Evolutionary conservation across 257 asterid genomes (phyloP).

Genomic region (Capsicum chinense): DNA sequence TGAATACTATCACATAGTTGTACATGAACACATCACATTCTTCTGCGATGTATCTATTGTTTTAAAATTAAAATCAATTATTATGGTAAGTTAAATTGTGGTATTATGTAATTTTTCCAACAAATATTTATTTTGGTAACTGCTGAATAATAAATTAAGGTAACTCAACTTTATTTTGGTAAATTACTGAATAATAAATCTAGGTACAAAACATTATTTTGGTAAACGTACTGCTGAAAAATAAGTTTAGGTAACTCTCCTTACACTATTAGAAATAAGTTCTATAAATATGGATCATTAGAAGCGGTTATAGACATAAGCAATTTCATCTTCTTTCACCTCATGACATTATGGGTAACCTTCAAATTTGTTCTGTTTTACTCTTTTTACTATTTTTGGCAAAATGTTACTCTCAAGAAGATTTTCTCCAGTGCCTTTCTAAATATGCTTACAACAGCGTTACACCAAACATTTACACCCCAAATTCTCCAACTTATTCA

Average conservation of each 20-base stretch:
- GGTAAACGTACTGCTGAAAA: not conserved
- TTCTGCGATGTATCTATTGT: too few relatives aligned
- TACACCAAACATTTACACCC: not conserved
- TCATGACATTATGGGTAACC: not conserved
- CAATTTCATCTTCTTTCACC: not conserved
- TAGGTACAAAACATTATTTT: too few relatives aligned
- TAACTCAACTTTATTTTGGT: too few relatives aligned
- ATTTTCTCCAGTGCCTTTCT: not conserved
- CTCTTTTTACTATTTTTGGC: not conserved
- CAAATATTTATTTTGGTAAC: too few relatives aligned
- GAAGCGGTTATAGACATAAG: not conserved
- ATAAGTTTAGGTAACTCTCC: not conserved
- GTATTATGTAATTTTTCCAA: too few relatives aligned
- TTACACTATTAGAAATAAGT: not conserved
- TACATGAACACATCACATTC: too few relatives aligned
- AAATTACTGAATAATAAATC: too few relatives aligned
- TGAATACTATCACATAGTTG: too few relatives aligned
- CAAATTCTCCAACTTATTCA: not conserved
- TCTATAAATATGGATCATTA: slow-evolving; percentile 10
- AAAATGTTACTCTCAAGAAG: slow-evolving; percentile 7
- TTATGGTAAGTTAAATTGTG: too few relatives aligned
- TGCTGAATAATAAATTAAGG: too few relatives aligned
- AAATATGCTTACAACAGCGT: not conserved
- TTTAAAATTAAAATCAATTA: too few relatives aligned
- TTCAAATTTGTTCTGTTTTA: not conserved